These are phyloP conservation scores for Coemansia sp. DNA, from an alignment of 192 early-diverging fungal species.

Conservation along the genomic window DNA sequence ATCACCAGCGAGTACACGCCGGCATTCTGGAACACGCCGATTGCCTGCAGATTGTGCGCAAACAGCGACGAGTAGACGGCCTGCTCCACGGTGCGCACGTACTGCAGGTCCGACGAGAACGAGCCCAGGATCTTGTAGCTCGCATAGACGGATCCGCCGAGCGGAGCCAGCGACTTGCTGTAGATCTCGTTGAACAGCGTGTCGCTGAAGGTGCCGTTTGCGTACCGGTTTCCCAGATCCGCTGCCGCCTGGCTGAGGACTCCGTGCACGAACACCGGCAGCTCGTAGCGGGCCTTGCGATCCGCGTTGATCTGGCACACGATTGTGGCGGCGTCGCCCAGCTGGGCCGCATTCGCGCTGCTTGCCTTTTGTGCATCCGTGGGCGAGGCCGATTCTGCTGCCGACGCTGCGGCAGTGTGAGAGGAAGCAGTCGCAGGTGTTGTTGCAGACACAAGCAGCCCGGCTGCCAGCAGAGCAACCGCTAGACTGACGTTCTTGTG, in stretches of 20 bases:
- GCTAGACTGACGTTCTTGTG: no score
- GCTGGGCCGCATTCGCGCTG: background rate
- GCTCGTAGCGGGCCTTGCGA: conserved; percentile 23
- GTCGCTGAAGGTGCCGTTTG: background rate
- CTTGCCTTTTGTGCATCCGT: background rate
- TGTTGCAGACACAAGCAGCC: no score
- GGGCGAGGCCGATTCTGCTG: background rate
- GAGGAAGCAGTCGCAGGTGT: no score
- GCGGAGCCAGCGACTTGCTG: conserved; percentile 15
- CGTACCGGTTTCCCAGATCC: conserved; percentile 22
- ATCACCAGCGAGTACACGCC: conserved; percentile 48
- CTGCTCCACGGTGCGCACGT: conserved; percentile 13
- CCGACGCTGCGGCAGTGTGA: no score
- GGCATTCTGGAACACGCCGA: conserved; percentile 26
- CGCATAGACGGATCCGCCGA: conserved; percentile 21
- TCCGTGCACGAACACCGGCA: conserved; percentile 42
- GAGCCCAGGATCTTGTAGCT: conserved; percentile 48
- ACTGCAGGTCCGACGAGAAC: conserved; percentile 19
- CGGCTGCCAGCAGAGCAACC: no score
- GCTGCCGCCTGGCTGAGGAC: conserved; percentile 31
- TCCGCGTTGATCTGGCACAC: conserved; percentile 46
- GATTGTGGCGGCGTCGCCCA: conserved; percentile 24
- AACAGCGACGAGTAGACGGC: conserved; percentile 31
- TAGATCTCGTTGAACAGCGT: conserved; percentile 23
- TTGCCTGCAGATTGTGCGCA: conserved; percentile 42